A percentile compares a stretch with the other conserved stretches of the same genome.
Evolutionary conservation across 1,139 yeast genomes (phyloP).

Genomic region (Lodderomyces theae): DNA sequence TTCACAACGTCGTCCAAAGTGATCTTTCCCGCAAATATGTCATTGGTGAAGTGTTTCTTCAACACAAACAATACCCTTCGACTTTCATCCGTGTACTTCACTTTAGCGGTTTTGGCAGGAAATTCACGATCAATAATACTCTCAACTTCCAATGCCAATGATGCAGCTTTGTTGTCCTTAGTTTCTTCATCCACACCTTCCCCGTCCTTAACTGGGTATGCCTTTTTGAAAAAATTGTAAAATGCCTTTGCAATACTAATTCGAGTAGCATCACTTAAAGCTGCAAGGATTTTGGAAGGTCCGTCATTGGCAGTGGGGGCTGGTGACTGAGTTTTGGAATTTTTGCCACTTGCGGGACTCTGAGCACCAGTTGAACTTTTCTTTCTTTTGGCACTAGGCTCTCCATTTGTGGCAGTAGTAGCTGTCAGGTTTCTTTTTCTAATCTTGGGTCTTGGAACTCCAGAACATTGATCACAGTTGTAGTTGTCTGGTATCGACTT

Average conservation of each 20-base stretch:
- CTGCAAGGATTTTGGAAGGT: constrained; percentile 13
- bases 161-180: constrained; percentile 28
- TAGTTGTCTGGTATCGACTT: constrained; percentile 36
- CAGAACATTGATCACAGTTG: constrained; percentile 31
- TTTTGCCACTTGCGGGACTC: background rate
- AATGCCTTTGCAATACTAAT: constrained; percentile 40
- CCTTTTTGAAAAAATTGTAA: constrained; percentile 36
- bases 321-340: background rate
- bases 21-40: constrained; percentile 28
- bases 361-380: background rate
- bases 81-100: constrained; percentile 37
- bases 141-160: constrained; percentile 44
- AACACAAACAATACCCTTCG: constrained; percentile 39
- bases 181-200: constrained; percentile 26
- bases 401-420: background rate
- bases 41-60: constrained; percentile 30
- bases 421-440: constrained; percentile 3
- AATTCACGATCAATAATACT: constrained; percentile 30
- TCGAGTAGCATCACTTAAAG: constrained; percentile 30
- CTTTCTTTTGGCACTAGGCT: constrained; percentile 4
- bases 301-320: background rate
- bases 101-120: constrained; percentile 20
- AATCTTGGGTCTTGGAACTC: constrained; percentile 5
- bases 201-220: constrained; percentile 38
- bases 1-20: constrained; percentile 28